Conservation (phyloP, 2,329 filamentous ascomycete genomes). For the Mollisia scopiformis region DNA sequence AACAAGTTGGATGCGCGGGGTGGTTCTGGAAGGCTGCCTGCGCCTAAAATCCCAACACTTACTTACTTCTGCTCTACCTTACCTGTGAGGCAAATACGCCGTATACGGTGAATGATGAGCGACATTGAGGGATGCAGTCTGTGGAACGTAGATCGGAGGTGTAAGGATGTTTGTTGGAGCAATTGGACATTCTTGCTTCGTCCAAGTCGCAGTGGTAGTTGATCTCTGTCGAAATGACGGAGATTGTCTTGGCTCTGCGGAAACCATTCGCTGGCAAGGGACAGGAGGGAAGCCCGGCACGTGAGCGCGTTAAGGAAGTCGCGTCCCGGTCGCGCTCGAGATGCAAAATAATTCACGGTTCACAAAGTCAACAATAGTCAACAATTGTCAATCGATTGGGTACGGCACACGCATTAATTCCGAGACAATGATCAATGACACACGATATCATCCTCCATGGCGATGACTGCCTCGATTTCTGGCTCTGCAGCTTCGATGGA, state of each 20-base stretch:
- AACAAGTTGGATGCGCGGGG: slow-evolving; percentile 19
- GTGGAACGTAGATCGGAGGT: neutral
- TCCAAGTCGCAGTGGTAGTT: neutral
- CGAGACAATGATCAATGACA: neutral
- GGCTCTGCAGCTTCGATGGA: slow-evolving; percentile 20
- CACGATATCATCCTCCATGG: slow-evolving; percentile 2
- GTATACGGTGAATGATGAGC: neutral
- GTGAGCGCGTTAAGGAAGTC: slow-evolving; percentile 7
- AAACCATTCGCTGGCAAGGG: neutral
- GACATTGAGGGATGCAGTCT: neutral
- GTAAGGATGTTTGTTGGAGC: neutral
- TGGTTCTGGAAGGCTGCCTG: neutral
- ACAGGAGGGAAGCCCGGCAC: neutral
- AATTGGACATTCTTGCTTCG: neutral
- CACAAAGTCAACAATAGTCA: neutral
- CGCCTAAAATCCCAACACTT: slow-evolving; percentile 15
- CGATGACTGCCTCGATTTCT: slow-evolving; percentile 10
- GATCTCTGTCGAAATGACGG: neutral
- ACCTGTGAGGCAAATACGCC: neutral
- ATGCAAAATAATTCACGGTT: neutral
- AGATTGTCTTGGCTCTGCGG: neutral
- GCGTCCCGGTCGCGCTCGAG: neutral
- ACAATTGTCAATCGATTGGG: neutral
- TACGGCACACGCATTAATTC: neutral
- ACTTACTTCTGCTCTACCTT: no score